phyloP scores from a whole-genome alignment of 768 basidiomycete species.

The Macrocybe gigantea region DNA sequence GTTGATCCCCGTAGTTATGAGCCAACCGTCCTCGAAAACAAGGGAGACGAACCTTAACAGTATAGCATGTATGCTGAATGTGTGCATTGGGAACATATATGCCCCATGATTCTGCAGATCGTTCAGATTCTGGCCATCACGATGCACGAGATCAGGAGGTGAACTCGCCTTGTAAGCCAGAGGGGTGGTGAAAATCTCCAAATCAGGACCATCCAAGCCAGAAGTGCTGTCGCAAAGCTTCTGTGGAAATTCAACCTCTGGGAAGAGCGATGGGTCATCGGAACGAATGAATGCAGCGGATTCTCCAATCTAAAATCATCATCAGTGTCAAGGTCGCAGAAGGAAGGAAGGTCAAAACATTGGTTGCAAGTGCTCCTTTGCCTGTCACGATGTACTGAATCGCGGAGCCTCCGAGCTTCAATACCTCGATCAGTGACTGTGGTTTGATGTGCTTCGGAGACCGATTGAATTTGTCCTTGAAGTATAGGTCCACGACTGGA shows the following conservation, averaged over 20 bases:
- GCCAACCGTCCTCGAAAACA: neutral
- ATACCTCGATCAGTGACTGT: conserved; percentile 15
- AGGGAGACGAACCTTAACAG: conserved; percentile 28
- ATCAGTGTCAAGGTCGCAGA: neutral
- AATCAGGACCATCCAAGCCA: conserved; percentile 38
- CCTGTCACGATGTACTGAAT: conserved; percentile 37
- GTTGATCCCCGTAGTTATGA: neutral
- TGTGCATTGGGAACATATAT: conserved; percentile 27
- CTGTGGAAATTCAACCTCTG: conserved; percentile 26
- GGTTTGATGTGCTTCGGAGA: conserved; percentile 39
- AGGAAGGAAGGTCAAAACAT: conserved; percentile 30
- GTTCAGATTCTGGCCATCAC: neutral
- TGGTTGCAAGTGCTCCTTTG: conserved; percentile 48
- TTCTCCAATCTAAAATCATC: conserved; percentile 36
- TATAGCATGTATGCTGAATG: conserved; percentile 35
- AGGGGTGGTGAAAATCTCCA: conserved; percentile 40
- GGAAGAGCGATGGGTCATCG: conserved; percentile 45
- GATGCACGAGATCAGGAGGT: neutral
- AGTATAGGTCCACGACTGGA: conserved; percentile 45
- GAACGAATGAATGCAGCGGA: conserved; percentile 55
- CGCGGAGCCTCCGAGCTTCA: conserved; percentile 24
- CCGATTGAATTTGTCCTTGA: conserved; percentile 43
- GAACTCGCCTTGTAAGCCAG: conserved; percentile 33
- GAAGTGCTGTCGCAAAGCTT: conserved; percentile 40
- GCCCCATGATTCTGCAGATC: conserved; percentile 27